Conservation (phyloP, 2,329 filamentous ascomycete genomes). For the Colletotrichum abscissum region DNA sequence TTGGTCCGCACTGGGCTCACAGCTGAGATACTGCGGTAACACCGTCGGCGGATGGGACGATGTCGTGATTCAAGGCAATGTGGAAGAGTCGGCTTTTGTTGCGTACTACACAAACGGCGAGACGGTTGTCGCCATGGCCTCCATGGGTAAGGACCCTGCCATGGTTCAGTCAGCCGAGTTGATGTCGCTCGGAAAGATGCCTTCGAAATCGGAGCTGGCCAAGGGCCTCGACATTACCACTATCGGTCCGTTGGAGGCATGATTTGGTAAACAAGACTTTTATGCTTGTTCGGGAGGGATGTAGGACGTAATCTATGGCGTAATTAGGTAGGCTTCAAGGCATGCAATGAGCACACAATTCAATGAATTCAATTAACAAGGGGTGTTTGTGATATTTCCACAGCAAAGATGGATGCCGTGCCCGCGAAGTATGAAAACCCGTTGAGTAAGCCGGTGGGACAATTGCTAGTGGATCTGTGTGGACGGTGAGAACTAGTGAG, state of each 20-base stretch:
- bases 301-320: not conserved
- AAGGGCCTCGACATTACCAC: constrained; percentile 66
- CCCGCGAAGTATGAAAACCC: not conserved
- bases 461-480: not conserved
- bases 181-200: constrained; percentile 87
- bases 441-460: not conserved
- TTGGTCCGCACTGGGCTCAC: constrained; percentile 92
- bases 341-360: not conserved
- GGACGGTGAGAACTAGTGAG: not conserved
- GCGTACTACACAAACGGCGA: constrained; percentile 92
- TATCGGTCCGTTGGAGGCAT: constrained; percentile 49
- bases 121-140: constrained; percentile 88
- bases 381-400: not conserved
- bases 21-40: constrained; percentile 94
- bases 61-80: constrained; percentile 81
- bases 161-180: constrained; percentile 86
- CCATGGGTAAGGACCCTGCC: constrained; percentile 89
- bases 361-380: not conserved
- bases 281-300: not conserved
- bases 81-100: constrained; percentile 82
- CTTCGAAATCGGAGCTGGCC: constrained; percentile 80
- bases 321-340: not conserved
- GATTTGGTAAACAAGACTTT: not conserved
- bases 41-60: constrained; percentile 86
- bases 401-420: not conserved